These are phyloP conservation scores for Aspergillus aculeatinus DNA, from an alignment of 2,329 filamentous ascomycete species.

Conservation along the genomic window DNA sequence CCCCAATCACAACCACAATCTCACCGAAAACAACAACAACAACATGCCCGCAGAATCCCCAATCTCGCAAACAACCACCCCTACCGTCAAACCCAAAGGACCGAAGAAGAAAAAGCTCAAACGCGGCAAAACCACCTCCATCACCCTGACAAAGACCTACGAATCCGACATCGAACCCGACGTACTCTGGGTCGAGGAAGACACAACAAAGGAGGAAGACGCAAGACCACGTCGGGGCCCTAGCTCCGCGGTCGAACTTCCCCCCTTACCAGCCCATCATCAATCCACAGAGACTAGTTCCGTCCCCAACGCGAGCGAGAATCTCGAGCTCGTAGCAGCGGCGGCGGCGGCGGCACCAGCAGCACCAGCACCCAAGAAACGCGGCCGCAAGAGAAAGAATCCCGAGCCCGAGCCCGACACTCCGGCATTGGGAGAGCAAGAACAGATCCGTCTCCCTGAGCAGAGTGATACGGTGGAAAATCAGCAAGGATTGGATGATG, in stretches of 20 bases:
- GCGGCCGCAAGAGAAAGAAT: constrained; percentile 44
- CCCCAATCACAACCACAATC: not conserved
- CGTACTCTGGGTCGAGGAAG: constrained; percentile 43
- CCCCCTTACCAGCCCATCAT: not conserved
- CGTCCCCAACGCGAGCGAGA: not conserved
- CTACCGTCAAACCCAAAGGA: constrained; percentile 20
- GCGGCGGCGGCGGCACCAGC: too few species aligned
- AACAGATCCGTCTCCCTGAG: too few species aligned
- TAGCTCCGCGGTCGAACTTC: not conserved
- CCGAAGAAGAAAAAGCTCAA: constrained; percentile 46
- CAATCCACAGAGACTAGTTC: not conserved
- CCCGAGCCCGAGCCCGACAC: constrained; percentile 4
- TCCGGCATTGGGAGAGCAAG: not conserved
- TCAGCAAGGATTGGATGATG: not conserved
- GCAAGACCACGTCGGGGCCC: not conserved
- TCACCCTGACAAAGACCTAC: constrained; percentile 29
- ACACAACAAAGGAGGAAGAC: constrained; percentile 8
- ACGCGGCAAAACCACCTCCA: constrained; percentile 44
- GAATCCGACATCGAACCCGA: constrained; percentile 39
- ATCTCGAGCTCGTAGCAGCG: not conserved
- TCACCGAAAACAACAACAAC: too few species aligned
- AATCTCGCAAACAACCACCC: not conserved
- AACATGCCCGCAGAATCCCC: too few species aligned
- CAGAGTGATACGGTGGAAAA: not conserved
- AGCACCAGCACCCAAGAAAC: constrained; percentile 39